These are phyloP conservation scores for Boletellus deceptivus DNA, from an alignment of 1,284 basidiomycete species.

Conservation along the genomic window DNA sequence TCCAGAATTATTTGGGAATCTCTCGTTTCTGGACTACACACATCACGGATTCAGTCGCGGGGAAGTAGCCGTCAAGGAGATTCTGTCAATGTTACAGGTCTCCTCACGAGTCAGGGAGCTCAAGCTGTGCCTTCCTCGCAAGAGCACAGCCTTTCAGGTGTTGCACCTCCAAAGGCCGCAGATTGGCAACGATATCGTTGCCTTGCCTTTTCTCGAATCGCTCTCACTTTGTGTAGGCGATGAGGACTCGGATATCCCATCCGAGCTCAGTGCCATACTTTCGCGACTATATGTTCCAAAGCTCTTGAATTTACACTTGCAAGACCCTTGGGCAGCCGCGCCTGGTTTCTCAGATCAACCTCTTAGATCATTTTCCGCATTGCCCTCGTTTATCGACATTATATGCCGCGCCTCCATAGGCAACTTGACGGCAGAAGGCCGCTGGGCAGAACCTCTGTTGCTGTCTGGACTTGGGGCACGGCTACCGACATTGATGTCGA, in stretches of 20 bases:
- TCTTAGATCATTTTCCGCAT: constrained; percentile 13
- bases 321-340: constrained; percentile 35
- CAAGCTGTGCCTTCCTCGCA: constrained; percentile 39
- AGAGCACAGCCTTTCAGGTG: constrained; percentile 16
- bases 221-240: constrained; percentile 46
- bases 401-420: constrained; percentile 10
- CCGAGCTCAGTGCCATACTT: constrained; percentile 46
- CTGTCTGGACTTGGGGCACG: constrained; percentile 12
- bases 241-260: constrained; percentile 50
- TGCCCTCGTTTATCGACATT: constrained; percentile 11
- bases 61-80: constrained; percentile 45
- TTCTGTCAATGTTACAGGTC: constrained; percentile 47
- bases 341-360: constrained; percentile 5
- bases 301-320: constrained; percentile 40
- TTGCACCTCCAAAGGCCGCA: constrained; percentile 11
- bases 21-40: constrained; percentile 61
- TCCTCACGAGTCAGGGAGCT: constrained; percentile 46
- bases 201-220: constrained; percentile 40
- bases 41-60: constrained; percentile 55
- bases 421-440: constrained; percentile 25
- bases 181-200: constrained; percentile 20
- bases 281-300: constrained; percentile 43
- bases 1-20: constrained; percentile 55
- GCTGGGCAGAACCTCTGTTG: constrained; percentile 23
- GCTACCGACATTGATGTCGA: constrained; percentile 14